These are phyloP conservation scores for Trichoderma gamsii DNA, from an alignment of 495 filamentous ascomycete species.

Conservation along the genomic window DNA sequence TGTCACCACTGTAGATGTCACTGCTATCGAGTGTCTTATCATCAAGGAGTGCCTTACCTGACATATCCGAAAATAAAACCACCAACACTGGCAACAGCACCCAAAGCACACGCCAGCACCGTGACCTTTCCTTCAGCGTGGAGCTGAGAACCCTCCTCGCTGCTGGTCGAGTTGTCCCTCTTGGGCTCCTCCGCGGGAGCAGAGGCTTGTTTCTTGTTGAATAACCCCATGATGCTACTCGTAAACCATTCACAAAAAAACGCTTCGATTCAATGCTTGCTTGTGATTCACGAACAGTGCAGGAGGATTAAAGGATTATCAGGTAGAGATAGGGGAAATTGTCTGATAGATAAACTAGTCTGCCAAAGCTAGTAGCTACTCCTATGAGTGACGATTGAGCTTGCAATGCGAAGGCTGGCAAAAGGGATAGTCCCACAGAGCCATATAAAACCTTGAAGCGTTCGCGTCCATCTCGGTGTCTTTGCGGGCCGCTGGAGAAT, in stretches of 20 bases:
- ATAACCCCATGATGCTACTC: not conserved
- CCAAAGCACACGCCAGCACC: constrained; percentile 34
- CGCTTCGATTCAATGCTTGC: not conserved
- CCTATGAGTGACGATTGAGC: not conserved
- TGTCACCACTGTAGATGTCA: not conserved
- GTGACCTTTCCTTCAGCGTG: constrained; percentile 30
- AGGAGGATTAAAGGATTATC: not conserved
- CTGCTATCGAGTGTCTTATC: not conserved
- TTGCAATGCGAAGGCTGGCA: not conserved
- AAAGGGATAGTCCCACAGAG: constrained; percentile 1
- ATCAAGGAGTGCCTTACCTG: constrained; percentile 36
- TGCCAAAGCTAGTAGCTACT: not conserved
- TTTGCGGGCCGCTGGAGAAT: constrained; percentile 4
- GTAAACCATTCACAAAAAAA: not conserved
- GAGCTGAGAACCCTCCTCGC: not conserved
- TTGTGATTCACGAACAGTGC: not conserved
- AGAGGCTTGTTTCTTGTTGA: not conserved
- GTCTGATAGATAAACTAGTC: constrained; percentile 2
- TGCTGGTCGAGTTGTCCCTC: not conserved
- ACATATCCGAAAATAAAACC: constrained; percentile 78
- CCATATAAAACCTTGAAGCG: constrained; percentile 2
- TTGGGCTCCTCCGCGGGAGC: not conserved
- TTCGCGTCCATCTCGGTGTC: constrained; percentile 13
- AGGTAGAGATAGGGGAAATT: not conserved
- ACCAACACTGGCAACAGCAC: constrained; percentile 56